Evolutionary conservation across 2,329 filamentous ascomycete species (phyloP), one percentile per base, ranked within the genome.

Genomic region (Blumeria graminis): DNA sequence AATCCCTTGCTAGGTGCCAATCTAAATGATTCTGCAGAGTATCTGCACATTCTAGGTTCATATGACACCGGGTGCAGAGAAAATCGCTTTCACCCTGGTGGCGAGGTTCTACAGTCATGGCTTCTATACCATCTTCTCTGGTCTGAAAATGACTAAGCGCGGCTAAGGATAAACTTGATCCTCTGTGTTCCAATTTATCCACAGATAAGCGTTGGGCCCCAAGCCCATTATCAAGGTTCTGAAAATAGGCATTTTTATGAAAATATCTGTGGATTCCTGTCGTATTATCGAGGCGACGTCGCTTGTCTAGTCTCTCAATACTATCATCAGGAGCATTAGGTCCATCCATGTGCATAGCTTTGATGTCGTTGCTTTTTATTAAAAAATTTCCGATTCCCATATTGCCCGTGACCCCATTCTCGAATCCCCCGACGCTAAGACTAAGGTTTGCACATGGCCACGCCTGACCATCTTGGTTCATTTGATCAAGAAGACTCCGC

Each of bases 401-500:
- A 65, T 94, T 96, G 5, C 86, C 84, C 43, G 76, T 79, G 57
- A 90, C 72, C 1, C 86, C 85, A 61, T 95, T 88, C 67, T 96
- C 89, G 61, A 96, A 95, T 0, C 87, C 89, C n/a, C 80, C 82
- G 28, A 96, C 86, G 60, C 84, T 89, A 50, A 96, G 70, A 57
- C 86, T 92, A 8, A 98, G 72, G 65, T 94, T 92, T n/a, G 80
- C 74, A 66, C 92, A 96, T 6, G 92, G 92, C 87, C 88, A 96
- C 14, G 85, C 81, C 55, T 76, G 73, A 1, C 86, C 87, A 61
- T 94, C 87, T 1, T 77, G 75, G 10, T 86, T 74, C 38, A 94
- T 80, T 63, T 94, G 88, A 28, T 76, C 76, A 3, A 96, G 73
- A 16, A 96, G 71, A 22, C 76, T 81, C 66, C 81, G 87, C 9